Evolutionary conservation across 305 asterid genomes (phyloP), one percentile per base, ranked within the genome.

Genomic region (Euphrasia arctica): DNA sequence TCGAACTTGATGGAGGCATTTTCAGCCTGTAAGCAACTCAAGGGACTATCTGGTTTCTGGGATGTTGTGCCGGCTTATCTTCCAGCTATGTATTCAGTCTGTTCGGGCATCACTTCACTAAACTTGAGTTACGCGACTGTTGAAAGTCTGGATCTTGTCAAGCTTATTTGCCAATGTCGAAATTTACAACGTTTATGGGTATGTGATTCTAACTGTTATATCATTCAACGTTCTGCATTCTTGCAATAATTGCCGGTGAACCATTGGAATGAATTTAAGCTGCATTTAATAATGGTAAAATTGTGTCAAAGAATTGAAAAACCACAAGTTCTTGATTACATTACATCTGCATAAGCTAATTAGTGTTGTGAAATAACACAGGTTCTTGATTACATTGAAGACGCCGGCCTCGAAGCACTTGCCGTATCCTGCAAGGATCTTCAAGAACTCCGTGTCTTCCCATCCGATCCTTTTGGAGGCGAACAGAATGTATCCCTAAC

Each of bases 311-410:
- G 36, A 52, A 51, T 50, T 18, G 22, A 18, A 18, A 18, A 18
- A 18, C 22, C 0, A 18, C 22, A 18, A 18, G 22, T 18, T 18
- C 22, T 18, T 18, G 22, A 18, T 18, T 64, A 47, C 18, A 12
- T 22, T 64, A 39, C 41, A 5, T 34, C 36, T 18, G 13, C 36
- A 39, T 39, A 0, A 1, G 58, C 67, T 78, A 14, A 69, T 29
- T 36, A 56, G 47, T 41, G 10, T 8, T 39, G 27, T 45, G 29
- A 6, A 22, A 57, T 56, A 62, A 48, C 28, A 9, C 83, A 91
- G 98, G 95, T 91, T 60, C 77, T 86, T 57, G 98, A 91, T 82
- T 80, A 72, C 79, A 86, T 91, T 71, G 98, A 91, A 82, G 98
- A 91, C 69, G 39, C 70, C 54, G 98, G 98, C 48, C 87, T 91